Base-by-base conservation (phyloP, 2,329 filamentous ascomycete species). In the Pestalotiopsis fici region DNA sequence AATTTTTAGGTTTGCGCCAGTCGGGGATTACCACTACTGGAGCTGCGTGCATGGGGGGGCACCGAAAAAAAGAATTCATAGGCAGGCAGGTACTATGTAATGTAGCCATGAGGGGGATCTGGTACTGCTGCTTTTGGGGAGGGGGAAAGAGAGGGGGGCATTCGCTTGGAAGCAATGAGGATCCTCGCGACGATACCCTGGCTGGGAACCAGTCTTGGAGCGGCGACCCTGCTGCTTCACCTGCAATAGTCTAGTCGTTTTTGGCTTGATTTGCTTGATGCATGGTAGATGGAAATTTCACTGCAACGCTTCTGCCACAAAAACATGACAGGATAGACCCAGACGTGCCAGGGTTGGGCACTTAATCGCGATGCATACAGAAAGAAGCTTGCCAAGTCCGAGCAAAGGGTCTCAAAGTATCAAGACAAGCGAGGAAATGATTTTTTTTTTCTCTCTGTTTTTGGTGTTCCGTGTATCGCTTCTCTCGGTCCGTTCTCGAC, bases 81-180 rank as follows among this genome's bases (percentile, higher is more conserved):
- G 18, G 43, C n/a, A 7, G 43, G 18, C 37, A 18, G n/a, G n/a
- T n/a, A n/a, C n/a, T n/a, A n/a, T n/a, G n/a, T n/a, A n/a, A n/a
- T n/a, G n/a, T n/a, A n/a, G n/a, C 18, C 43, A 50, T 50, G 43
- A 50, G 43, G 43, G n/a, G 43, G 43, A 50, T 50, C 43, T 50
- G 43, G 43, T 7, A 35, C 31, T 35, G 31, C 31, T 35, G 31
- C 31, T 7, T 7, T 35, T 35, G 31, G 31, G 31, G 31, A 35
- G 43, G 18, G 43, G 43, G 43, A 50, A 15, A 21, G 23, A 21
- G 57, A n/a, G n/a, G n/a, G n/a, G n/a, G n/a, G n/a, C n/a, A 12
- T 59, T 59, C 57, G 59, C 37, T 62, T 62, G 59, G 59, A 50
- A 62, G 59, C 37, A 28, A 18, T 62, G 59, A 35, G 31, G 59